Evolutionary conservation across 2,329 filamentous ascomycete genomes (phyloP), one percentile per base, ranked within the genome.

Genomic region (Bertia moriformis): DNA sequence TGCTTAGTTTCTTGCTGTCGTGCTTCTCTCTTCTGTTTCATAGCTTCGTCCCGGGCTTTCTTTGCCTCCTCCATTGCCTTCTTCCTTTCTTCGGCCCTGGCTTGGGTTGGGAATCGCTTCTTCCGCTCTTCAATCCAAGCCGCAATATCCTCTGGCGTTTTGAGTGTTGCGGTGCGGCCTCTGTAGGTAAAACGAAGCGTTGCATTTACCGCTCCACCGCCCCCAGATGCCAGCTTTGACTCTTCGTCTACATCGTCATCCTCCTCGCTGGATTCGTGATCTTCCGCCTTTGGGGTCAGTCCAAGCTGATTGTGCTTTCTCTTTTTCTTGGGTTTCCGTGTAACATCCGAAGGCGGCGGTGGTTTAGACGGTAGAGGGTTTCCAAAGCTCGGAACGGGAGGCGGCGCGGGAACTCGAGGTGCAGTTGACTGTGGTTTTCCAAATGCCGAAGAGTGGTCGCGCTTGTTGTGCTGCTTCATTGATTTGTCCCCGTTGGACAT

Each of bases 111-210:
- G 48, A 64, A 80, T 18, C 66, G 63, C 43, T 64, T 69, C 47
- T 59, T 69, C 24, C 75, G 63, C 48, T 78, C 74, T 36, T 64
- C 65, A 38, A 73, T 69, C 71, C 73, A 80, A 7, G 67, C 65
- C 3, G 63, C 61, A 13, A 79, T 62, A 37, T 78, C 75, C 22
- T 65, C 65, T 2, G 64, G 48, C 4, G 65, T 66, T 40, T 65
- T 63, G 18, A 80, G 53, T 0, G 61, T 67, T 3, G 71, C 59
- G 1, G 65, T 67, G 20, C 61, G 58, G 3, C 73, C 74, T 39
- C 65, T 65, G 47, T 75, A 72, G 41, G 71, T 68, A 15, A 35
- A 35, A 7, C 15, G 32, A 20, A 70, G 48, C 20, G 53, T 13
- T n/a, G 24, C 24, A 10, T 10, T 29, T n/a, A n/a, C n/a, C 10